Evolutionary conservation across 495 filamentous ascomycete genomes (phyloP), one percentile per base, ranked within the genome.

Genomic region (Xylaria intraflava): DNA sequence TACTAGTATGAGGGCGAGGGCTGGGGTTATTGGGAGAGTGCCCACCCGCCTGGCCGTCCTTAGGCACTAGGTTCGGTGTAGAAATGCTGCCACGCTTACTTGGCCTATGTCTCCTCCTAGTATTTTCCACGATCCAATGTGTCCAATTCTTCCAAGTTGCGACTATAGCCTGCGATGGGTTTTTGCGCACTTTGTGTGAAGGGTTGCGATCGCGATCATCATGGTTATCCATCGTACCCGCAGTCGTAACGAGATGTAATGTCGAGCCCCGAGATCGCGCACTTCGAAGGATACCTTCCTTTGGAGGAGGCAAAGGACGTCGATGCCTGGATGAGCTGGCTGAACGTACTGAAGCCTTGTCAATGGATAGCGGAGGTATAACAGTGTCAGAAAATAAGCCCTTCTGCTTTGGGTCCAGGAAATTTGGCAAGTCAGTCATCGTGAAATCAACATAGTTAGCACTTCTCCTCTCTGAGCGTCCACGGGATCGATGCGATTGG

Each of bases 301-400:
- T 96, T 1, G 90, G 90, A 45, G 90, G 90, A 11, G 85, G 88
- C 44, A 84, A 71, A n/a, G 90, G 90, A 35, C 84, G 80, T 39
- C 78, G 70, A 42, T 78, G 78, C 53, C 82, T 75, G 40, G 84
- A 84, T 2, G 88, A 88, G 54, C 82, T 85, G 23, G 75, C 75
- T 17, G 85, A 89, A 23, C 85, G 78, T 30, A 86, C 75, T 19
- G 85, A 84, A 52, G 88, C 87, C 69, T 91, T 93, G 55, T 91
- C 86, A 19, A 91, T 75, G 0, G 88, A 85, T 2, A 80, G 78
- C 12, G 83, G 84, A 9, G 85, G 83, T 19, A 71, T 71, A 26
- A 67, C 72, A 20, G 55, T 55, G 27, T 78, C 72, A 0, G 72
- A 67, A 12, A 68, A 53, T 29, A 64, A 65, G 6, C 61, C 65